A percentile compares a stretch with the other conserved stretches of the same genome.
These are phyloP conservation scores for Closterium sp. DNA, from an alignment of 139 green algal genomes.

Conservation along the genomic window DNA sequence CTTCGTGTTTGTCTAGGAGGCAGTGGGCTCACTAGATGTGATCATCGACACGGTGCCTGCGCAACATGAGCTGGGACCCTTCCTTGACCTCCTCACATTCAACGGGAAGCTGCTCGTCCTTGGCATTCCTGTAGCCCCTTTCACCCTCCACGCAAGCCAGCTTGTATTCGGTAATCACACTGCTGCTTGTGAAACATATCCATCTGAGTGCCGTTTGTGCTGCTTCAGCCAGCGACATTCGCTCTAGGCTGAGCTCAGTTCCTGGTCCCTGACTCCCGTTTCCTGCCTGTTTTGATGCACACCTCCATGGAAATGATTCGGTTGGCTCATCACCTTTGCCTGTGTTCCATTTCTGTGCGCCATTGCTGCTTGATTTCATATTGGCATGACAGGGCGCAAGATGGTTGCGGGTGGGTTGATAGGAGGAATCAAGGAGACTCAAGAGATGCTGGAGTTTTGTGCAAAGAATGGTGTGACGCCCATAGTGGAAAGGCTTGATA, in stretches of 20 bases:
- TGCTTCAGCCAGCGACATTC: too few species aligned
- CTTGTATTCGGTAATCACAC: background rate
- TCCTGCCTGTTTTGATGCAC: too few species aligned
- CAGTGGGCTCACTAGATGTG: conserved; percentile 64
- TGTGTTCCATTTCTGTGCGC: too few species aligned
- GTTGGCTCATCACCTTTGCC: too few species aligned
- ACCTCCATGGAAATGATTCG: too few species aligned
- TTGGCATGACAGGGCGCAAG: conserved; percentile 1
- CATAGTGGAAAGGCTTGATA: conserved; percentile 55
- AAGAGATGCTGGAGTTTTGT: conserved; percentile 80
- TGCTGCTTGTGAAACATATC: too few species aligned
- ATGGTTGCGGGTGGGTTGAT: conserved; percentile 20
- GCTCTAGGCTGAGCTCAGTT: too few species aligned
- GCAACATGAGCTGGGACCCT: conserved; percentile 63
- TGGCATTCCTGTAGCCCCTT: conserved; percentile 51
- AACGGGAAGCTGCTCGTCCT: conserved; percentile 63
- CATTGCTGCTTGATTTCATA: background rate
- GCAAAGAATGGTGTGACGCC: conserved; percentile 63
- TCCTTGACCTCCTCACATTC: conserved; percentile 57
- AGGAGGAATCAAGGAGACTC: conserved; percentile 63
- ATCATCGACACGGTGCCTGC: conserved; percentile 84
- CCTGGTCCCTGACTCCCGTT: too few species aligned
- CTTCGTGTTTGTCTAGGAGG: conserved; percentile 7
- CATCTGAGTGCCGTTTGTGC: too few species aligned
- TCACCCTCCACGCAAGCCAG: conserved; percentile 1